Conservation (phyloP, 148 eudicot genomes). For the Camellia granthamiana region DNA sequence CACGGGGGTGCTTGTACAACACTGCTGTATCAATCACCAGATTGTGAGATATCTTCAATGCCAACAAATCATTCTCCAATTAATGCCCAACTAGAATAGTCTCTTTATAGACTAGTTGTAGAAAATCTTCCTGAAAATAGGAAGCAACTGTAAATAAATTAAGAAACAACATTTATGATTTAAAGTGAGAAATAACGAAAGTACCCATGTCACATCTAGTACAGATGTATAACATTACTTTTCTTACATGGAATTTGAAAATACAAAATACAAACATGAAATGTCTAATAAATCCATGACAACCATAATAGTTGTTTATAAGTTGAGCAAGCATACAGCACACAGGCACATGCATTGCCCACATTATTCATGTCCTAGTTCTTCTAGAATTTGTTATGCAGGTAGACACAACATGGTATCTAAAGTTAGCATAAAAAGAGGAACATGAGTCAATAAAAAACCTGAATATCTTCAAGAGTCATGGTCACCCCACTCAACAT, state of each 20-base stretch:
- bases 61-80: constrained; percentile 85
- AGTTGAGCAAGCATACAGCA: neutral
- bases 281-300: neutral
- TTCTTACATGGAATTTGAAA: neutral
- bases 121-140: constrained; percentile 68
- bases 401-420: neutral
- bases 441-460: constrained; percentile 20
- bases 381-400: neutral
- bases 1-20: constrained; percentile 84
- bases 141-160: constrained; percentile 15
- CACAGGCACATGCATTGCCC: neutral
- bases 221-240: neutral
- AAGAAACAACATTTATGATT: too few relatives aligned
- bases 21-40: constrained; percentile 87
- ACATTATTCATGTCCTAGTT: neutral
- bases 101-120: constrained; percentile 71
- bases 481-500: constrained; percentile 86
- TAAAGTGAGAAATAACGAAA: neutral
- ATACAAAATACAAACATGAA: neutral
- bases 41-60: constrained; percentile 71
- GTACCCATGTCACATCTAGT: neutral
- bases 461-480: constrained; percentile 85
- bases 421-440: constrained; percentile 9
- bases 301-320: neutral
- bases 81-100: constrained; percentile 94